Base-by-base conservation (phyloP, 768 basidiomycete species). In the Tricholoma sp. region DNA sequence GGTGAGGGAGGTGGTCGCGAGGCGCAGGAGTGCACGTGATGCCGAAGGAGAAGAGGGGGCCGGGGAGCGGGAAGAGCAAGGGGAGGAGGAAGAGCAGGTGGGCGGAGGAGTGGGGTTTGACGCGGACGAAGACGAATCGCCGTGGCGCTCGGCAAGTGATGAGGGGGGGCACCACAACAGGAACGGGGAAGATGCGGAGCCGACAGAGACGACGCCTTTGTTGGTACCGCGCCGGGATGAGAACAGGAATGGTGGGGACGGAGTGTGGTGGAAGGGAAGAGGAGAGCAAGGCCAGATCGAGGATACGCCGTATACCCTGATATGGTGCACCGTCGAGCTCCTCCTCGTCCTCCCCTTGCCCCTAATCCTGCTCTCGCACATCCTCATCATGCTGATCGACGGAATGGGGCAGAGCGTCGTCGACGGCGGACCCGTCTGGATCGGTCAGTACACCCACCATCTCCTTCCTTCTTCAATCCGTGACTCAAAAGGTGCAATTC, bases 321-420 rank as follows among this genome's bases (percentile, higher is more conserved):
- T 70, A 32, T 75, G 73, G 69, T 89, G 88, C 86, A 77, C 85
- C 41, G 58, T 79, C 39, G 84, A 89, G 64, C 63, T 85, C 39
- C 49, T 86, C 4, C 57, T 85, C 5, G 72, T 79, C 1, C 74
- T 88, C 2, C 80, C 83, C 4, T 49, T 81, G 1, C 81, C 84
- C 0, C 73, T 80, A 2, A 73, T 84, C 11, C 63, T 89, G 39
- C 56, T 84, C 10, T 73, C 72, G 49, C 81, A 89, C 61, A 70
- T 85, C 29, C 67, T 70, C 0, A 60, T 82, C 24, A 59, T 85
- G 32, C 17, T 82, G 13, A 45, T 88, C 4, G 72, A 68, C 20
- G 74, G 80, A 2, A 65, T 80, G 60, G 66, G 73, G 20, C 85
- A 90, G 66, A 86, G 85, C 0, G 66, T 88, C 6, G 73, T 75